Conservation (phyloP, 169 alveolate genomes). For the Theileria annulata region DNA sequence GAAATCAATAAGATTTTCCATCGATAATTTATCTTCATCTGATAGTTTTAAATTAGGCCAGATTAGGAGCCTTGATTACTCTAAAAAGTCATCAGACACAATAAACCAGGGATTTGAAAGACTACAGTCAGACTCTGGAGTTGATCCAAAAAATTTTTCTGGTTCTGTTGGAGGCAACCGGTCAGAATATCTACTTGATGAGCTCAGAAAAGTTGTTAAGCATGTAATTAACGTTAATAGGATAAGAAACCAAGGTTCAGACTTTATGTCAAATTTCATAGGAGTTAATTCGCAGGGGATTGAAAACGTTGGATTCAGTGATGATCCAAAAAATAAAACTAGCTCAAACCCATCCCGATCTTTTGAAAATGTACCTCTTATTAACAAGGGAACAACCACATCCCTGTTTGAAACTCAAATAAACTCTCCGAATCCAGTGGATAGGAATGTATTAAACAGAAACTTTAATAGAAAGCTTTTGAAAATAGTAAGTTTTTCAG, state of each 20-base stretch:
- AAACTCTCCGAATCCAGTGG: background rate
- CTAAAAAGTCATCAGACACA: background rate
- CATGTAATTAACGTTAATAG: constrained; percentile 17
- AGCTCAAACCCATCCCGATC: constrained; percentile 5
- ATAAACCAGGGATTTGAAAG: background rate
- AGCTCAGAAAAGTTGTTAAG: constrained; percentile 1
- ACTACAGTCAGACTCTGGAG: background rate
- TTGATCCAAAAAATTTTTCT: background rate
- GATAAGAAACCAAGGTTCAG: background rate
- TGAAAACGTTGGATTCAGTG: constrained; percentile 16
- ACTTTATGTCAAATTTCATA: background rate
- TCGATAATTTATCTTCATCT: background rate
- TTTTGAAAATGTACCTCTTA: background rate
- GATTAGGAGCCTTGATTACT: background rate
- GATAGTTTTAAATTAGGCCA: background rate
- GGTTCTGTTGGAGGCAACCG: background rate
- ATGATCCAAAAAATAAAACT: background rate
- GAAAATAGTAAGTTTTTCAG: background rate
- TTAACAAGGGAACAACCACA: constrained; percentile 4
- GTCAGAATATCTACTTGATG: constrained; percentile 10
- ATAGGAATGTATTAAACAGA: background rate
- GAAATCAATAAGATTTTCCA: constrained; percentile 11
- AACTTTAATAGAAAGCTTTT: background rate
- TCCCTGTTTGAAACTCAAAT: background rate
- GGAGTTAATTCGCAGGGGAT: background rate